Evolutionary conservation across 1,284 basidiomycete species (phyloP), one percentile per base, ranked within the genome.

Genomic region (Malassezia sympodialis): DNA sequence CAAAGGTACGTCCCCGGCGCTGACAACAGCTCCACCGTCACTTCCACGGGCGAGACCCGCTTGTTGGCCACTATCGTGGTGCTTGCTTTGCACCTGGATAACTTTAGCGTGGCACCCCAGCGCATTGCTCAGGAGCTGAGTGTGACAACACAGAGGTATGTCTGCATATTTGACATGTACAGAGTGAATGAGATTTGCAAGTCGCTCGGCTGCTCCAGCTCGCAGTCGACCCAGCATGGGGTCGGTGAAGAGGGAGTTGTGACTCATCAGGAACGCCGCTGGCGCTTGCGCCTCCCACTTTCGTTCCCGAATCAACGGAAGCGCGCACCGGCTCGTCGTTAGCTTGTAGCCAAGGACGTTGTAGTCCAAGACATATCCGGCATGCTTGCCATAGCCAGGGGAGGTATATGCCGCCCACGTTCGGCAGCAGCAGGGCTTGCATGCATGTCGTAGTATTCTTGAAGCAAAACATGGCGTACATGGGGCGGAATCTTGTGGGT

Each of bases 61-160:
- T 45, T 68, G 39, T 45, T 68, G n/a, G 65, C 69, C 0, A 59
- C 65, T 53, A 61, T 70, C 48, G 62, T 67, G 42, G 71, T 68
- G 15, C 52, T 73, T 1, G 62, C 59, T 0, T 58, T 73, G 37
- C 68, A 73, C 35, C 46, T 72, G 39, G 69, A 73, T 41, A 60
- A 65, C 43, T 73, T 70, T 51, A 54, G 61, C 11, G 56, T 73
- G 43, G 66, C 67, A 15, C 51, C 62, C 12, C 51, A 62, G 27
- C 37, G 43, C 7, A 21, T 65, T 3, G 51, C 63, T 2, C 47
- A 44, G 23, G 62, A 63, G 12, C 45, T 67, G 8, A 37, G 49
- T 15, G 26, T 67, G 14, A 46, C 45, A 8, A 37, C 51, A 8
- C 39, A 53, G 15, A 55, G 54, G 58, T 64, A 46, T 45, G 61